phyloP scores from a whole-genome alignment of 2,329 filamentous ascomycete genomes.

The Fusarium pseudonygamai region DNA sequence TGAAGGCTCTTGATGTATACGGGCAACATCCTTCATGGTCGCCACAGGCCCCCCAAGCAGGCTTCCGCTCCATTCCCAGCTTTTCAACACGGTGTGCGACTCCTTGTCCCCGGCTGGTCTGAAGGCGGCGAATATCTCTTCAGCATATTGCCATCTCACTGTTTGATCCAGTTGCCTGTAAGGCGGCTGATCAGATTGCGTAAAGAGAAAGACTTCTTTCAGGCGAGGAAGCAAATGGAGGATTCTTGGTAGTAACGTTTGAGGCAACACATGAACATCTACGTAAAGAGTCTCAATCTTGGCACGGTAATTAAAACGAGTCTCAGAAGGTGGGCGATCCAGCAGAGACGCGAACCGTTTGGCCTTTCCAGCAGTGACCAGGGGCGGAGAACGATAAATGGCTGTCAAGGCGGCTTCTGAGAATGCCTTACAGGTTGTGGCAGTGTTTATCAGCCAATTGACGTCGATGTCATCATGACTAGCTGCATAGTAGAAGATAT shows the following conservation, averaged over 20 bases:
- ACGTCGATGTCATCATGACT: slow-evolving; percentile 57
- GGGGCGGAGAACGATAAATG: slow-evolving; percentile 74
- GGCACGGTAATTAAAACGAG: slow-evolving; percentile 70
- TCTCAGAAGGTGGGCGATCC: slow-evolving; percentile 58
- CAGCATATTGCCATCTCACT: slow-evolving; percentile 76
- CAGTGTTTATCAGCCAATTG: slow-evolving; percentile 72
- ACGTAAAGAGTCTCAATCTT: slow-evolving; percentile 78
- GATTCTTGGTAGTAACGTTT: slow-evolving; percentile 56
- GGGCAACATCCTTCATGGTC: slow-evolving; percentile 58
- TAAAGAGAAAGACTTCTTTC: slow-evolving; percentile 75
- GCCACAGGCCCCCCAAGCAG: slow-evolving; percentile 57
- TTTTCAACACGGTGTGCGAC: slow-evolving; percentile 53
- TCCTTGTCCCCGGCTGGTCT: slow-evolving; percentile 52
- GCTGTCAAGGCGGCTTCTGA: slow-evolving; percentile 77
- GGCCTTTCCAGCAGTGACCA: slow-evolving; percentile 60
- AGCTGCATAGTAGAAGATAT: slow-evolving; percentile 76
- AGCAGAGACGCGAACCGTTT: slow-evolving; percentile 63
- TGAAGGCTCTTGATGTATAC: slow-evolving; percentile 62
- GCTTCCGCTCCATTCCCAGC: slow-evolving; percentile 71
- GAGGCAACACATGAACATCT: slow-evolving; percentile 72
- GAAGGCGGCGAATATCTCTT: slow-evolving; percentile 71
- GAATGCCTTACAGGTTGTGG: slow-evolving; percentile 71
- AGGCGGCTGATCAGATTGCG: slow-evolving; percentile 73
- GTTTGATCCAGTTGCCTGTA: slow-evolving; percentile 66
- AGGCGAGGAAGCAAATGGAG: slow-evolving; percentile 73